Evolutionary conservation across 208 protist genomes (phyloP), one percentile per base, ranked within the genome.

Genomic region (Leishmania martiniquensis): DNA sequence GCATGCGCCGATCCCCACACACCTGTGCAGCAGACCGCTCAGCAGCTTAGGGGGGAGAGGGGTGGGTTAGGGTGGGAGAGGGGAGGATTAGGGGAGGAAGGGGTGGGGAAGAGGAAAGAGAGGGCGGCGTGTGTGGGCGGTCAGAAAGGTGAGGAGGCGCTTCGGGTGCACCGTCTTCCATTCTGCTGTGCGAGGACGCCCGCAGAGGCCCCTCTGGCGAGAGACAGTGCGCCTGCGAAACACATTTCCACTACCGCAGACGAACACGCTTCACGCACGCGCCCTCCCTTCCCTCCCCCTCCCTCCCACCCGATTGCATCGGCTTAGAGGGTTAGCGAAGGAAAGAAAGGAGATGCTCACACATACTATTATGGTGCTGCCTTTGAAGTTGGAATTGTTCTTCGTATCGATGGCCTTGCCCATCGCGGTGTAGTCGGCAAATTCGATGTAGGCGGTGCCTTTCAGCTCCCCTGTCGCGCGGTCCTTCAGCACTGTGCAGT

Each of bases 361-460:
- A 89, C 91, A 95, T 97, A 97, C 93, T 78, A 93, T 95, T 89
- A 97, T 86, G 75, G 85, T 88, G 82, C 85, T 93, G 62, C 93
- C 93, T 72, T 95, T 97, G 77, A 95, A 97, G 80, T 87, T 86
- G 44, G 91, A 77, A 79, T 95, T 94, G 78, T 95, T 95, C 84
- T 94, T 97, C 4, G 82, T 89, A 60, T 97, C 93, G 60, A 97
- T 93, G 39, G 93, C 93, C 54, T 85, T 87, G 45, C 93, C 93
- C 91, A 95, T 95, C 20, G 84, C 83, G 5, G 87, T 88, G 87
- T 95, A 94, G 20, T 87, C 84, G 25, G 87, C 82, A 63, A 97
- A 97, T 84, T 97, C 91, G 42, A 97, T 79, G 81, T 97, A 97
- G 37, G 93, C 93, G 15, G 91, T 97, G 42, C 93, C 93, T 81